A percentile compares a stretch with the other conserved stretches of the same genome.
phyloP scores from a whole-genome alignment of 1,284 basidiomycete species.

The Trametes hirsuta region DNA sequence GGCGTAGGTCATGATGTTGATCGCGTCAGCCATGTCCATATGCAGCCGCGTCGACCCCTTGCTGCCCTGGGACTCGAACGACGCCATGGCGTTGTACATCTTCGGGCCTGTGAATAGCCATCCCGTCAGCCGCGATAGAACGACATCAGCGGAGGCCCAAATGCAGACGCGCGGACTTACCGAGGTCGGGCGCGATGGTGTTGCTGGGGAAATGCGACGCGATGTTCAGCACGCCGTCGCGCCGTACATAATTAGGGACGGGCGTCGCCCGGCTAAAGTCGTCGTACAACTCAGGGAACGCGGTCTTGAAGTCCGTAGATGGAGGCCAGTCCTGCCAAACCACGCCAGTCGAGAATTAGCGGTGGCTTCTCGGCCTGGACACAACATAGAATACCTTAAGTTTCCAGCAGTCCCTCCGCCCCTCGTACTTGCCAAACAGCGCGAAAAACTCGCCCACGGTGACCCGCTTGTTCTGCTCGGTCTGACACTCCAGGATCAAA shows the following conservation, averaged over 20 bases:
- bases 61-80: slow-evolving; percentile 61
- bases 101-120: slow-evolving; percentile 60
- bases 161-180: slow-evolving; percentile 39
- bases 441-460: slow-evolving; percentile 82
- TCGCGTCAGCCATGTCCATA: slow-evolving; percentile 96
- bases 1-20: slow-evolving; percentile 90
- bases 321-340: slow-evolving; percentile 85
- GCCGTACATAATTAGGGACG: slow-evolving; percentile 84
- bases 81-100: slow-evolving; percentile 82
- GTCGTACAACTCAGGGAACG: slow-evolving; percentile 86
- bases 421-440: slow-evolving; percentile 73
- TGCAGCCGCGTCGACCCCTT: slow-evolving; percentile 88
- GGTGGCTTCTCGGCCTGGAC: background rate
- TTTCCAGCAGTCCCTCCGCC: slow-evolving; percentile 68
- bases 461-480: slow-evolving; percentile 61
- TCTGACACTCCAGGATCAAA: slow-evolving; percentile 81
- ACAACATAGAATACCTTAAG: slow-evolving; percentile 62
- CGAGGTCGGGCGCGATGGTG: slow-evolving; percentile 86
- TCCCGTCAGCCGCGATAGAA: slow-evolving; percentile 16
- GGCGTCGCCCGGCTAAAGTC: slow-evolving; percentile 88
- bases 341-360: slow-evolving; percentile 9
- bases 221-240: slow-evolving; percentile 88
- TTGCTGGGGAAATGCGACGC: slow-evolving; percentile 88
- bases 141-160: slow-evolving; percentile 33
- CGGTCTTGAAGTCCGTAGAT: slow-evolving; percentile 79